A percentile compares a stretch with the other conserved stretches of the same genome.
phyloP scores from a whole-genome alignment of 768 basidiomycete genomes.

The Neoboletus subvelutipes region DNA sequence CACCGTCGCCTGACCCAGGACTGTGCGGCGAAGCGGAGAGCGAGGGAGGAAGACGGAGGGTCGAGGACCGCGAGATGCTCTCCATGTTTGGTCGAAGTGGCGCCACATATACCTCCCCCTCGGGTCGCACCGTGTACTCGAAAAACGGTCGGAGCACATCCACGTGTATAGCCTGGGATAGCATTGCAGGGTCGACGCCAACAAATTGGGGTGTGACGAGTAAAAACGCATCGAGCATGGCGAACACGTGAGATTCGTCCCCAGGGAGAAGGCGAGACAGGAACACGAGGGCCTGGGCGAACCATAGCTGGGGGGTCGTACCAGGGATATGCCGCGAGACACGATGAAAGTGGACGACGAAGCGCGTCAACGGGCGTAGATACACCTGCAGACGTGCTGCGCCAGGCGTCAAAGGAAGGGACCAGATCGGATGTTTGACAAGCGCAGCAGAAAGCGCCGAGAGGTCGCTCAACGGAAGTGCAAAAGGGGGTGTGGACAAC shows the following conservation, averaged over 20 bases:
- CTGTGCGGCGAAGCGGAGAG: neutral
- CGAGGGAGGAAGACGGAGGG: constrained; percentile 42
- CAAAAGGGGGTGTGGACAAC: constrained; percentile 54
- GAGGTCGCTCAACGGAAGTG: constrained; percentile 56
- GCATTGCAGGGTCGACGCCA: constrained; percentile 23
- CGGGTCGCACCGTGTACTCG: constrained; percentile 43
- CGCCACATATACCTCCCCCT: constrained; percentile 42
- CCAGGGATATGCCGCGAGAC: constrained; percentile 59
- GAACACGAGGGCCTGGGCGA: constrained; percentile 62
- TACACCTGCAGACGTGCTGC: constrained; percentile 8
- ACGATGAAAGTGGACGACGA: constrained; percentile 54
- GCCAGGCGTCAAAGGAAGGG: constrained; percentile 15
- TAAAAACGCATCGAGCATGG: constrained; percentile 33
- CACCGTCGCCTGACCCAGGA: neutral
- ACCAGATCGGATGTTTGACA: constrained; percentile 54
- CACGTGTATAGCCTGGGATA: constrained; percentile 28
- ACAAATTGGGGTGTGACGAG: constrained; percentile 19
- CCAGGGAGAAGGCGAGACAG: constrained; percentile 61
- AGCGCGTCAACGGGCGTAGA: constrained; percentile 50
- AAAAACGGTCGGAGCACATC: constrained; percentile 54
- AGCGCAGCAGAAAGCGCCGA: constrained; percentile 52
- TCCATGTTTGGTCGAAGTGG: constrained; percentile 50
- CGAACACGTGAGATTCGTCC: constrained; percentile 61
- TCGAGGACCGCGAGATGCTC: constrained; percentile 58
- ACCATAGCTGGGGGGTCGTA: constrained; percentile 59